These are phyloP conservation scores for Boletus austroedulis DNA, from an alignment of 1,284 basidiomycete genomes.

Conservation along the genomic window DNA sequence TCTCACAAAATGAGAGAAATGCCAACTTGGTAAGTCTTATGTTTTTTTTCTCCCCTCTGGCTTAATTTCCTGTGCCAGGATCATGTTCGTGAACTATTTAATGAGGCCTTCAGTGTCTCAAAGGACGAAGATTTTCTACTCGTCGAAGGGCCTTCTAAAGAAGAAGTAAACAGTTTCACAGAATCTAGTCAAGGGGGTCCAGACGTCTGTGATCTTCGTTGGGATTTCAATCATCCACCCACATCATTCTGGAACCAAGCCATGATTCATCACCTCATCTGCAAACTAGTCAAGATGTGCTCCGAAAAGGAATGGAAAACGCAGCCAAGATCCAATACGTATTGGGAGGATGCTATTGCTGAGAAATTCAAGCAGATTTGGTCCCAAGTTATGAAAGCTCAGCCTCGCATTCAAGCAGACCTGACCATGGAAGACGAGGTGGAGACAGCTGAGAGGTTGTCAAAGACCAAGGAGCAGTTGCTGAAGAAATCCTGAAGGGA, in stretches of 20 bases:
- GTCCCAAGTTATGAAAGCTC: not conserved
- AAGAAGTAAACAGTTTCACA: not conserved
- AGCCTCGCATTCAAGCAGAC: no score
- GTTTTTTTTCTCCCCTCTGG: no score
- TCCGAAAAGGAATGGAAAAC: not conserved
- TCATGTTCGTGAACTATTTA: not conserved
- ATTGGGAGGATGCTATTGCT: not conserved
- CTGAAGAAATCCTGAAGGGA: not conserved
- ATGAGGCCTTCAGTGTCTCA: not conserved
- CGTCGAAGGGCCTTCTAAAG: not conserved
- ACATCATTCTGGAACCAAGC: slow-evolving; percentile 1
- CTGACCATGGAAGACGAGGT: no score
- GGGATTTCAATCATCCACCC: slow-evolving; percentile 1
- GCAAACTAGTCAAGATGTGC: not conserved
- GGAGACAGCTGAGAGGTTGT: not conserved
- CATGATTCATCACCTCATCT: not conserved
- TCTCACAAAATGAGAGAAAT: no score
- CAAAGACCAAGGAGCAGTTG: not conserved
- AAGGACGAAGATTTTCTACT: not conserved
- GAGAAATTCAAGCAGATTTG: not conserved
- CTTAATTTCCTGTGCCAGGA: not conserved
- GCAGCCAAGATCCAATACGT: not conserved
- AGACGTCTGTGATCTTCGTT: not conserved
- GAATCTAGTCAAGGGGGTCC: not conserved
- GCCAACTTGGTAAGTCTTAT: no score